Evolutionary conservation across 345 rosid genomes (phyloP).

Genomic region (Populus alba): DNA sequence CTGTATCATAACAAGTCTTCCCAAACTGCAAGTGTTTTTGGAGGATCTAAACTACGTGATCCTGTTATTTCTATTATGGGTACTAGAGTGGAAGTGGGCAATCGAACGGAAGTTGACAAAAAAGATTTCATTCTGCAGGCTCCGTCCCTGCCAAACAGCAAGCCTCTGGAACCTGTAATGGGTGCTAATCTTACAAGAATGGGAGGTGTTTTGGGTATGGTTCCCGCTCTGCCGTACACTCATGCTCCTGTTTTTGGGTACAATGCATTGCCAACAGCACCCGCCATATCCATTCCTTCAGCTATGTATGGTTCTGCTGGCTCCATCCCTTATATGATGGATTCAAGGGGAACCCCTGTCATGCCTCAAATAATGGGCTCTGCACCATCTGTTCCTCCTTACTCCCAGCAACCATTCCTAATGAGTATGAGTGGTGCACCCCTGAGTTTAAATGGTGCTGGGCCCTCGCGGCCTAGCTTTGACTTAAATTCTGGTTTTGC

Average conservation of each 20-base stretch:
- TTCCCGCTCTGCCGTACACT: slow-evolving; percentile 49
- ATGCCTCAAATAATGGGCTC: slow-evolving; percentile 64
- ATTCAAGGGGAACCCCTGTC: slow-evolving; percentile 62
- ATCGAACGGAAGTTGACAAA: slow-evolving; percentile 39
- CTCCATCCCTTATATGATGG: slow-evolving; percentile 70
- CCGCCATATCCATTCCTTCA: slow-evolving; percentile 52
- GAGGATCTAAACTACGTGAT: slow-evolving; percentile 47
- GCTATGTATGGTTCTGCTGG: slow-evolving; percentile 59
- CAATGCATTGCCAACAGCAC: slow-evolving; percentile 49
- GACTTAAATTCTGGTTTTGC: slow-evolving; percentile 71
- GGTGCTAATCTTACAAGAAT: slow-evolving; percentile 49
- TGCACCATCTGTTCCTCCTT: slow-evolving; percentile 42
- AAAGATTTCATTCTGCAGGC: slow-evolving; percentile 47
- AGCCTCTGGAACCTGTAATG: slow-evolving; percentile 42
- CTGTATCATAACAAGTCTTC: slow-evolving; percentile 31
- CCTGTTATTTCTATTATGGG: slow-evolving; percentile 75
- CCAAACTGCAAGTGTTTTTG: slow-evolving; percentile 36
- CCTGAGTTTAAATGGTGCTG: slow-evolving; percentile 47
- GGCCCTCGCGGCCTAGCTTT: slow-evolving; percentile 51
- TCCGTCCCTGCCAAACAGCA: slow-evolving; percentile 58
- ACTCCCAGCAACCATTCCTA: slow-evolving; percentile 57
- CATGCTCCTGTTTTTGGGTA: slow-evolving; percentile 59
- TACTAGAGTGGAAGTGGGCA: slow-evolving; percentile 46
- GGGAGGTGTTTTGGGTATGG: slow-evolving; percentile 56
- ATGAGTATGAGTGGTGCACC: slow-evolving; percentile 59